phyloP scores from a whole-genome alignment of 176 grass and related monocot genomes.

The Bromus sterilis region DNA sequence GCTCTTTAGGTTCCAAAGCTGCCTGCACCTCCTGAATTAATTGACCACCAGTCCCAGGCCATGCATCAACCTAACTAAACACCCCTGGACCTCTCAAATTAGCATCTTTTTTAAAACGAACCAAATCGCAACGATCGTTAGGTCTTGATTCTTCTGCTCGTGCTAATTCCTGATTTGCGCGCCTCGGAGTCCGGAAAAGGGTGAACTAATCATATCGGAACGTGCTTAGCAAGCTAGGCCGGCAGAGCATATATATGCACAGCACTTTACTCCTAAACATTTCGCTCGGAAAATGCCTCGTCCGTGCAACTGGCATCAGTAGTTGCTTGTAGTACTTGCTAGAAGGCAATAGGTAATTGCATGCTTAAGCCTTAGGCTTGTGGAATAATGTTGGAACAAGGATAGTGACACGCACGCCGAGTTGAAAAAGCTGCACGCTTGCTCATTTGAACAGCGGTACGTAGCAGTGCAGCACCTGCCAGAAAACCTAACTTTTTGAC shows the following conservation, averaged over 20 bases:
- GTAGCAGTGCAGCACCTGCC: background rate
- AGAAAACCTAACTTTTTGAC: background rate
- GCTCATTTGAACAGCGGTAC: background rate
- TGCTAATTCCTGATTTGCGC: background rate
- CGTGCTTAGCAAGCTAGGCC: too few species aligned
- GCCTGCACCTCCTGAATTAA: background rate
- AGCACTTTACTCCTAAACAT: too few species aligned
- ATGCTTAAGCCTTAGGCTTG: background rate
- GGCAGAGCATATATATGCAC: too few species aligned
- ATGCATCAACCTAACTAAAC: background rate
- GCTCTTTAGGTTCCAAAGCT: too few species aligned
- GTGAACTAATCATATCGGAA: too few species aligned
- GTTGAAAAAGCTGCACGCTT: too few species aligned
- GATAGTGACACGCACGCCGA: background rate
- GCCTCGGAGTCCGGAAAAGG: too few species aligned
- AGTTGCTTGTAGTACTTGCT: background rate
- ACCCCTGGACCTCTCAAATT: background rate
- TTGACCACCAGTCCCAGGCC: background rate
- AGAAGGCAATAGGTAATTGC: background rate
- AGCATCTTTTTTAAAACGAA: background rate
- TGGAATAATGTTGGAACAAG: background rate
- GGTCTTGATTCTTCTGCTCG: background rate
- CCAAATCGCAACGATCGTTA: background rate
- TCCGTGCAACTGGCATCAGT: background rate
- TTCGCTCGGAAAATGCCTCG: background rate